Base-by-base conservation (phyloP, 1,139 yeast species). In the Scheffersomyces cryptocercus region DNA sequence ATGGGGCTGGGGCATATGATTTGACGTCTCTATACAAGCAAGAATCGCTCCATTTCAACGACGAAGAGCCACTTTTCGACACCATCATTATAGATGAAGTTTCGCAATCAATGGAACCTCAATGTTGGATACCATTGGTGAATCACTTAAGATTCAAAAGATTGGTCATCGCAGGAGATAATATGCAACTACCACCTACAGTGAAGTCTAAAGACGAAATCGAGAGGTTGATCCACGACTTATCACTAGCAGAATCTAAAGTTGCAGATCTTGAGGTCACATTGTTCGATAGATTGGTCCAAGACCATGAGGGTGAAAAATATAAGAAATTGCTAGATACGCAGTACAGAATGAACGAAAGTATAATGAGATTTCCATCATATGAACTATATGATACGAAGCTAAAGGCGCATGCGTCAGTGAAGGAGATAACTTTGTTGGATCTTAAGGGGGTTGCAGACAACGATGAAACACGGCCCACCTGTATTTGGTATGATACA, bases 101-200 rank as follows among this genome's bases (percentile, higher is more conserved):
- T 0, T 89, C 97, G 0, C 99, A 93, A 62, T 78, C 97, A 3
- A 65, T 91, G 44, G 97, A 93, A 58, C 96, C 98, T 1, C 96
- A 93, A 56, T 90, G 97, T 59, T 91, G 98, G 98, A 89, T 93
- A 28, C 98, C 99, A 0, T 51, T 93, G n/a, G 70, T 88, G 12
- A 77, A 77, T 39, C 88, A 85, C 54, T 69, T 79, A 32, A 73
- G 80, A 4, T 78, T 84, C 32, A 75, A 76, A 34, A 75, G 83
- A 46, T 62, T 91, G 28, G 80, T 91, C 1, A 77, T 86, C 28
- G 95, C 95, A 0, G 95, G 95, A 41, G 98, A 91, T 59, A 87
- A 89, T 58, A 81, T 84, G 69, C 97, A 91, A 62, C 68, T 91
- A 31, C 91, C 97, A 1, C 91, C 95, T 4, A 85, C 91, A 0